Conservation (phyloP, 139 green algal species). For the Chlorella vulgaris region DNA sequence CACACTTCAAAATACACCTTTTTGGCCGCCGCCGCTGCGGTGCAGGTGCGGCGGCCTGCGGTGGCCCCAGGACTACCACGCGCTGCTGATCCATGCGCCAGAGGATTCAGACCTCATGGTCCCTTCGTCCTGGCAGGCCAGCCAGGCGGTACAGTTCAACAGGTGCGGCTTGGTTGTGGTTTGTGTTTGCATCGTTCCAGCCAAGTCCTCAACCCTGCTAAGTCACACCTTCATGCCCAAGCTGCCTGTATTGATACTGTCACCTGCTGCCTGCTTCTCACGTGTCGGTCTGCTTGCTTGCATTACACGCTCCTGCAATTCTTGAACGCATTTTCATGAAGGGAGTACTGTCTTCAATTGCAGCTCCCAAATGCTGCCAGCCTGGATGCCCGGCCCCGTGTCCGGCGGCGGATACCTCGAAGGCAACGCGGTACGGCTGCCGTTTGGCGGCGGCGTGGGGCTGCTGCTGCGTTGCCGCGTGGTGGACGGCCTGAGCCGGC, state of each 20-base stretch:
- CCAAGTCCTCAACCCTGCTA: no score
- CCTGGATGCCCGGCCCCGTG: constrained; percentile 27
- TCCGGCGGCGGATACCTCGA: constrained; percentile 23
- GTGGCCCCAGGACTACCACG: constrained; percentile 16
- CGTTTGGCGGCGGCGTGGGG: not conserved
- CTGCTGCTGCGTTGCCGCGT: constrained; percentile 39
- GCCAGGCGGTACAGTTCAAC: not conserved
- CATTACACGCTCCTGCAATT: no score
- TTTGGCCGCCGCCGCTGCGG: not conserved
- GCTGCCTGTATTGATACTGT: no score
- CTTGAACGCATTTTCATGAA: no score
- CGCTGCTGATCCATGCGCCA: constrained; percentile 13
- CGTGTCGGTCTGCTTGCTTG: no score
- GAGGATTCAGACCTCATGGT: constrained; percentile 12
- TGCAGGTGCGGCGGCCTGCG: not conserved
- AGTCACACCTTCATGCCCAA: no score
- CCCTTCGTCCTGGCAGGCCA: constrained; percentile 4
- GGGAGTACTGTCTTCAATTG: not conserved
- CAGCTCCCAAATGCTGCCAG: constrained; percentile 6
- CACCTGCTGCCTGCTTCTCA: no score
- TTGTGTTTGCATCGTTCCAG: no score
- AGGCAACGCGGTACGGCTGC: constrained; percentile 28
- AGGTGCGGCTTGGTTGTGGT: no score
- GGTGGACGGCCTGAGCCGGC: not conserved
- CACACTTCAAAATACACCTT: no score